Percentiles rank a stretch among this genome's conserved stretches.
Conservation (phyloP, 1,284 basidiomycete genomes). For the Ustilago curta region DNA sequence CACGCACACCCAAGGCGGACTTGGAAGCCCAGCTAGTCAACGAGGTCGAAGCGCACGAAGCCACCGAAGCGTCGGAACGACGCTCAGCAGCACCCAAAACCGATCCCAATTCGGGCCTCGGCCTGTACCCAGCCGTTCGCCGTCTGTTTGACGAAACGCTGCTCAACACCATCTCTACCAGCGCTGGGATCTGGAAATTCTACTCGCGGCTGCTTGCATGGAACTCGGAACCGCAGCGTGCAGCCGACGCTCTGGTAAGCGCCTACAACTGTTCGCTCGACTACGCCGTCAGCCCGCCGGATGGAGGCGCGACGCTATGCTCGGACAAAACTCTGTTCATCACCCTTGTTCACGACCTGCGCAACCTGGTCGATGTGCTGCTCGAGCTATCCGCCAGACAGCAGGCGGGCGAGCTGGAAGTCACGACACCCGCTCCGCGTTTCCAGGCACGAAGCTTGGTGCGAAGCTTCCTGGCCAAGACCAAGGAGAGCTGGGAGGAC, state of each 20-base stretch:
- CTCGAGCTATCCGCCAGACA: constrained; percentile 75
- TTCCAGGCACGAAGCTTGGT: constrained; percentile 88
- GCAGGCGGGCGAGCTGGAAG: constrained; percentile 63
- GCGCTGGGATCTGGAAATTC: constrained; percentile 49
- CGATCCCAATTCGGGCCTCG: constrained; percentile 77
- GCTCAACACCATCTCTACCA: constrained; percentile 79
- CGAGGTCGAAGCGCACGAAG: constrained; percentile 47
- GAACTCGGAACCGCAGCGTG: constrained; percentile 41
- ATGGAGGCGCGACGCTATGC: constrained; percentile 12
- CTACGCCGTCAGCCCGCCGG: background rate
- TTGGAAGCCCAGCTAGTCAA: constrained; percentile 23
- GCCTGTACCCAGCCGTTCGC: constrained; percentile 76
- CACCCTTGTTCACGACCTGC: constrained; percentile 49
- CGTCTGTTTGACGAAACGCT: constrained; percentile 81
- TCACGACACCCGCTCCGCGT: constrained; percentile 74
- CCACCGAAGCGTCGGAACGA: background rate
- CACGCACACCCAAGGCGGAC: constrained; percentile 69
- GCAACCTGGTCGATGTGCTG: constrained; percentile 77
- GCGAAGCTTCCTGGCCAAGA: constrained; percentile 83
- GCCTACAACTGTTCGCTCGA: constrained; percentile 49
- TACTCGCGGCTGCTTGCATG: constrained; percentile 60
- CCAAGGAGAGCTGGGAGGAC: constrained; percentile 79
- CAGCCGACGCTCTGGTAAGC: constrained; percentile 52
- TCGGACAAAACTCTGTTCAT: constrained; percentile 28
- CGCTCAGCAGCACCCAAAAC: constrained; percentile 29